phyloP scores from a whole-genome alignment of 306 rosid species.

The Trifolium repens region DNA sequence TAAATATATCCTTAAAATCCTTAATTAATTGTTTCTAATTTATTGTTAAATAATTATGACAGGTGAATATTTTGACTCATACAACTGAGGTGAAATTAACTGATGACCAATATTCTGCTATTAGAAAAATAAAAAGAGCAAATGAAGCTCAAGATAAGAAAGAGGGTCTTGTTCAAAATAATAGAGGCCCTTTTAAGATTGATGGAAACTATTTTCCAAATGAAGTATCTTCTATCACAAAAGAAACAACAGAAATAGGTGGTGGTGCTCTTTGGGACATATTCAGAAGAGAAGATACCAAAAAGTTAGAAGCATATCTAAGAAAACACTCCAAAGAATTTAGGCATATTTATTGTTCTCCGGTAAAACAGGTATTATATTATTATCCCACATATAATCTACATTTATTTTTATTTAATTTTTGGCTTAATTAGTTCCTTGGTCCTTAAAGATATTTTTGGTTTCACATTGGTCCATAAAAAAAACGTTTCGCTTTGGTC shows the following conservation, averaged over 20 bases:
- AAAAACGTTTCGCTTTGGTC: too few relatives aligned
- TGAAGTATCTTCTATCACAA: conserved; percentile 25
- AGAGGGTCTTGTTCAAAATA: conserved; percentile 12
- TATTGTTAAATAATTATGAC: conserved; percentile 24
- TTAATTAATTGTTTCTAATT: not conserved
- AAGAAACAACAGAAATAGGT: conserved; percentile 42
- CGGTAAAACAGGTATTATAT: conserved; percentile 54
- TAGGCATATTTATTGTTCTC: conserved; percentile 66
- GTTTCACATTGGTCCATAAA: too few relatives aligned
- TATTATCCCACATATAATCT: not conserved
- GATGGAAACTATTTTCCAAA: conserved; percentile 23
- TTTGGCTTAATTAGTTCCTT: too few relatives aligned
- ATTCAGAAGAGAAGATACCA: conserved; percentile 67
- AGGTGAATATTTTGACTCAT: conserved; percentile 81
- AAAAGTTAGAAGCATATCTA: conserved; percentile 64
- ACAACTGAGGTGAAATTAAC: conserved; percentile 55
- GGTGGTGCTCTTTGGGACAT: conserved; percentile 84
- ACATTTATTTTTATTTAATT: conserved; percentile 18
- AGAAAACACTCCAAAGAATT: conserved; percentile 62
- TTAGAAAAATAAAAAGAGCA: conserved; percentile 53
- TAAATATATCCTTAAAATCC: too few relatives aligned
- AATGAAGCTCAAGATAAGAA: conserved; percentile 62
- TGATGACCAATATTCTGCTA: conserved; percentile 43
- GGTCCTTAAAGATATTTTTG: too few relatives aligned
- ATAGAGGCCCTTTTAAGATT: conserved; percentile 10